Percentiles rank a stretch among this genome's conserved stretches.
phyloP scores from a whole-genome alignment of 208 protist species.

The Porcisia deanei region DNA sequence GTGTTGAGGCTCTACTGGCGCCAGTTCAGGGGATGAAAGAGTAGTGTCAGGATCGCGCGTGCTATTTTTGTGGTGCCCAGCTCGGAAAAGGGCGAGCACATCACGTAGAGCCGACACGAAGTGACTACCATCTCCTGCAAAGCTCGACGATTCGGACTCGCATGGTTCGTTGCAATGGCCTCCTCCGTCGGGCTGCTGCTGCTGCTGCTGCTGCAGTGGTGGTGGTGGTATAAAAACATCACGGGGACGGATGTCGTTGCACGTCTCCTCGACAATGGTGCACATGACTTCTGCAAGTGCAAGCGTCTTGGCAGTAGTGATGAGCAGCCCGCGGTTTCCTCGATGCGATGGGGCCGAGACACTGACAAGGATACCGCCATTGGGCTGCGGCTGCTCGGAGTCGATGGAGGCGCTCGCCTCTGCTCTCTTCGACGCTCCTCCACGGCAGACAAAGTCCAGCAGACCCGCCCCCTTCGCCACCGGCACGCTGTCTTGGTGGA shows the following conservation, averaged over 20 bases:
- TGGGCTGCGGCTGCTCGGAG: neutral
- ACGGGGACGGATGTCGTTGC: neutral
- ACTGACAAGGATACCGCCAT: neutral
- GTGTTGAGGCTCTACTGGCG: neutral
- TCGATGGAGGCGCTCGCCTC: neutral
- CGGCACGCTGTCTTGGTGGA: neutral
- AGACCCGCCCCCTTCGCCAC: neutral
- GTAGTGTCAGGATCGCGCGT: neutral
- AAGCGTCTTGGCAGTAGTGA: slow-evolving; percentile 1
- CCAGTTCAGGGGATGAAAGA: neutral
- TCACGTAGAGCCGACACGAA: neutral
- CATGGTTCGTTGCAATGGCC: neutral
- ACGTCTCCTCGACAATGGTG: neutral
- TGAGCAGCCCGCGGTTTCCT: neutral
- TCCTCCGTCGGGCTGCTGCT: neutral
- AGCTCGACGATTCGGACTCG: neutral
- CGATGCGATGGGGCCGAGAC: neutral
- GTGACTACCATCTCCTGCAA: neutral
- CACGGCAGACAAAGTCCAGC: neutral
- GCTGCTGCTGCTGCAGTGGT: neutral
- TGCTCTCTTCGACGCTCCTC: neutral
- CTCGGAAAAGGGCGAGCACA: neutral
- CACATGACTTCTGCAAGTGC: slow-evolving; percentile 4
- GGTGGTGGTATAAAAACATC: neutral
- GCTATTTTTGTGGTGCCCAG: neutral